Evolutionary conservation across 192 early-diverging fungal genomes (phyloP).

Genomic region (Pilaira anomala): DNA sequence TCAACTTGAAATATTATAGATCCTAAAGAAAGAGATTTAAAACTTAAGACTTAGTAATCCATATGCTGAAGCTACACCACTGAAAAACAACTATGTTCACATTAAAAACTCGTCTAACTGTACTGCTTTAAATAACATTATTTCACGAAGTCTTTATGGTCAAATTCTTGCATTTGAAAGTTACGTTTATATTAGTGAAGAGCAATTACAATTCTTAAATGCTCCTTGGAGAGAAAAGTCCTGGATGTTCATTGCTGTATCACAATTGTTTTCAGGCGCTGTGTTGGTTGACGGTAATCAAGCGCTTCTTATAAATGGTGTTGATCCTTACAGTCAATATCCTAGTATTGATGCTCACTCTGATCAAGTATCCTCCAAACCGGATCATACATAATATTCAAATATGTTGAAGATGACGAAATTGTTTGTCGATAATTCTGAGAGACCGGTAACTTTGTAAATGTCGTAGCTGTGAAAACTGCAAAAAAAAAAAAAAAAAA

Average conservation of each 20-base stretch:
- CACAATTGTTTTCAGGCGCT: neutral
- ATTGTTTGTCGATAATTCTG: too few species aligned
- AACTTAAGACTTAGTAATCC: too few species aligned
- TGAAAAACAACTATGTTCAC: neutral
- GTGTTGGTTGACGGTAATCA: neutral
- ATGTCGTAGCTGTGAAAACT: too few species aligned
- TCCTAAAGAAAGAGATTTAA: too few species aligned
- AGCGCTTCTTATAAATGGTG: slow-evolving; percentile 3
- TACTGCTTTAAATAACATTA: neutral
- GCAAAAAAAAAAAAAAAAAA: too few species aligned
- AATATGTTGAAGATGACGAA: too few species aligned
- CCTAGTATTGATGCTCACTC: neutral
- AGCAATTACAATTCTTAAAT: neutral
- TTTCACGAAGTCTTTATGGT: neutral
- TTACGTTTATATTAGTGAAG: neutral
- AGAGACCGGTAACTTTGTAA: too few species aligned
- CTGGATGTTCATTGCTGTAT: neutral
- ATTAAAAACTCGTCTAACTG: neutral
- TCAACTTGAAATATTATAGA: too few species aligned
- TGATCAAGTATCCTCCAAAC: neutral
- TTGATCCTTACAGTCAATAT: slow-evolving; percentile 1
- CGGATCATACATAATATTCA: too few species aligned
- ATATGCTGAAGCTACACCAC: neutral
- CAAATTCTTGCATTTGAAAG: neutral
- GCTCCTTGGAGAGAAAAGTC: neutral